These are phyloP conservation scores for Cymbomonas tetramitiformis DNA, from an alignment of 139 green algal species.

Conservation along the genomic window DNA sequence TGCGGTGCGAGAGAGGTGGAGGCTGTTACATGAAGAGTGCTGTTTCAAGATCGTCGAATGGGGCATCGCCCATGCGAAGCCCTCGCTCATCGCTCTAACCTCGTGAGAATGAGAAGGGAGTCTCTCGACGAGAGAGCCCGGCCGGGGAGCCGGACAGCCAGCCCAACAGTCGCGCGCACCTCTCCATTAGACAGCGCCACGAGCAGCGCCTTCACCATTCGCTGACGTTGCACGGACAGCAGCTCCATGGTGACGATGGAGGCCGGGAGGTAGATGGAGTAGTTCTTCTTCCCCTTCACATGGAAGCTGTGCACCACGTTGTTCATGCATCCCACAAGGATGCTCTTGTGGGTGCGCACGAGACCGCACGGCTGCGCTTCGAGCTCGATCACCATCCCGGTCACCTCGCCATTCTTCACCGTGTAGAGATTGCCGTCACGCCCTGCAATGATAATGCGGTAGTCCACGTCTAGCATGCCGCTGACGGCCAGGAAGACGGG, in stretches of 20 bases:
- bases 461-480: slow-evolving; percentile 37
- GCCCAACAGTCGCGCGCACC: no score
- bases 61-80: no score
- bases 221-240: slow-evolving; percentile 25
- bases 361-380: slow-evolving; percentile 35
- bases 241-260: slow-evolving; percentile 32
- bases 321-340: slow-evolving; percentile 54
- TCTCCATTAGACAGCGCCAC: slow-evolving; percentile 49
- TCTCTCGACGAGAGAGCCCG: no score
- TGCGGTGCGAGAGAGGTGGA: no score
- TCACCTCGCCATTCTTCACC: slow-evolving; percentile 37
- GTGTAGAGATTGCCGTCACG: slow-evolving; percentile 47
- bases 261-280: slow-evolving; percentile 47
- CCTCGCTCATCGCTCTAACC: no score
- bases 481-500: slow-evolving; percentile 35
- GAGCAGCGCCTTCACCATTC: slow-evolving; percentile 34
- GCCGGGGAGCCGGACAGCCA: no score
- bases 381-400: slow-evolving; percentile 41
- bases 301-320: slow-evolving; percentile 45
- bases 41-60: no score
- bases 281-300: slow-evolving; percentile 39
- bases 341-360: slow-evolving; percentile 27
- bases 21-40: no score
- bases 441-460: slow-evolving; percentile 40
- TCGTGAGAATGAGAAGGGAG: no score